Base-by-base conservation (phyloP, 2,329 filamentous ascomycete species). In the Fusarium begoniae region DNA sequence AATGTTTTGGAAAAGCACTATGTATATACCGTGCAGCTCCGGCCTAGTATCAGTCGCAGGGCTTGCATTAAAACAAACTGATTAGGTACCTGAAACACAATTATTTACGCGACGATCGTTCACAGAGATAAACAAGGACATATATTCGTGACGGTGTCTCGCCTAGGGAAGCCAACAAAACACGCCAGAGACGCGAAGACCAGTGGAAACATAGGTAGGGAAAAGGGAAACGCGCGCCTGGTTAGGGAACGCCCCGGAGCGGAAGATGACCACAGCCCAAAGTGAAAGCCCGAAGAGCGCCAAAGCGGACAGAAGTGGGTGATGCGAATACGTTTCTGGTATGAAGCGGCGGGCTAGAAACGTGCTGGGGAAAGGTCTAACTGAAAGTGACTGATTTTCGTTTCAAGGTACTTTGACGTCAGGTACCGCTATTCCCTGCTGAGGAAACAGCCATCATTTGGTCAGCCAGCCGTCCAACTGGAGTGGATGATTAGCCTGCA, bases 311-410 rank as follows among this genome's bases (percentile, higher is more conserved):
- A 76, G 72, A 70, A 69, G 75, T 75, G 74, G 65, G 61, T 68
- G 72, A 67, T 75, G 72, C 75, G 67, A 66, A 67, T 76, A 77
- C 75, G 75, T 70, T 77, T 77, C 75, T 71, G 75, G 75, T 67
- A 76, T 77, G 58, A 66, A 74, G 74, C 59, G 63, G 57, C 63
- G 55, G 44, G 72, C 75, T 77, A 68, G 64, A 72, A 70, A 75
- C 72, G 60, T 77, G 69, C 74, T 63, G 70, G 72, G 73, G 60
- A 71, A 57, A 72, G 55, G 51, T 62, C 72, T 69, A 74, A 70
- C 66, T 70, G 53, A n/a, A 72, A 73, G 59, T 66, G 56, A 72
- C 72, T 70, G 67, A 32, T 57, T 70, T 71, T 74, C 57, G 72
- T 72, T 75, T 74, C 72, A 75, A 35, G 68, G 68, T 74, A 74